phyloP scores from a whole-genome alignment of 192 early-diverging fungal genomes.

The Linderina pennispora region DNA sequence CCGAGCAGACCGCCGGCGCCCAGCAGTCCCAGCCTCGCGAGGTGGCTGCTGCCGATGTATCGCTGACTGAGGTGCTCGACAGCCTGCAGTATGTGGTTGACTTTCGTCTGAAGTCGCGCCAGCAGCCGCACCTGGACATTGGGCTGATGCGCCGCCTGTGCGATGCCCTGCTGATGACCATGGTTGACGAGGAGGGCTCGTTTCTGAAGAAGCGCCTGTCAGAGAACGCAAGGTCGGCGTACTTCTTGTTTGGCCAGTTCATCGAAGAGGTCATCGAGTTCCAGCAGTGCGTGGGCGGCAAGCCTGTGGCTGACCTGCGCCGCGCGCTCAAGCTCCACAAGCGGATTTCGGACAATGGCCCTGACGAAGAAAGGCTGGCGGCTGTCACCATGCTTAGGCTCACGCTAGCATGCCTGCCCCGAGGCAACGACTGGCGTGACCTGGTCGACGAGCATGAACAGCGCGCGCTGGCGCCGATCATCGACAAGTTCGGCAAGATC shows the following conservation, averaged over 20 bases:
- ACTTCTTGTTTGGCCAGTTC: slow-evolving; percentile 93
- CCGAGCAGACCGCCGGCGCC: slow-evolving; percentile 43
- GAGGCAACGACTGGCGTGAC: slow-evolving; percentile 88
- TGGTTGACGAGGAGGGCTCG: slow-evolving; percentile 56
- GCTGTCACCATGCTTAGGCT: slow-evolving; percentile 76
- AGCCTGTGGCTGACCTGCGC: slow-evolving; percentile 73
- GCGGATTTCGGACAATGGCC: slow-evolving; percentile 71
- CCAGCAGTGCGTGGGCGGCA: slow-evolving; percentile 69
- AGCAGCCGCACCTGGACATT: slow-evolving; percentile 72
- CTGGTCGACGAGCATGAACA: slow-evolving; percentile 79
- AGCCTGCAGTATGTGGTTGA: slow-evolving; percentile 93
- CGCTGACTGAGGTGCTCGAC: slow-evolving; percentile 66
- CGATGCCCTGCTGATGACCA: slow-evolving; percentile 80
- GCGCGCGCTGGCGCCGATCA: slow-evolving; percentile 60
- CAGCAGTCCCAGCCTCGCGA: not conserved
- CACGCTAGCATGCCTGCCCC: slow-evolving; percentile 65
- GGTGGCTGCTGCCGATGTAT: slow-evolving; percentile 13
- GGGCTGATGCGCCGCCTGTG: slow-evolving; percentile 81
- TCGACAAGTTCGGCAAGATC: slow-evolving; percentile 56
- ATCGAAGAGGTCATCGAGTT: slow-evolving; percentile 92
- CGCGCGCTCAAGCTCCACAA: slow-evolving; percentile 55
- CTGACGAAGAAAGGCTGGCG: slow-evolving; percentile 62
- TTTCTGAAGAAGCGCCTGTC: slow-evolving; percentile 58
- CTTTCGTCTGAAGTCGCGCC: slow-evolving; percentile 81
- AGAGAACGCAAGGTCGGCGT: slow-evolving; percentile 76